These are phyloP conservation scores for Yamadazyma aaseri DNA, from an alignment of 1,139 yeast genomes.

Conservation along the genomic window DNA sequence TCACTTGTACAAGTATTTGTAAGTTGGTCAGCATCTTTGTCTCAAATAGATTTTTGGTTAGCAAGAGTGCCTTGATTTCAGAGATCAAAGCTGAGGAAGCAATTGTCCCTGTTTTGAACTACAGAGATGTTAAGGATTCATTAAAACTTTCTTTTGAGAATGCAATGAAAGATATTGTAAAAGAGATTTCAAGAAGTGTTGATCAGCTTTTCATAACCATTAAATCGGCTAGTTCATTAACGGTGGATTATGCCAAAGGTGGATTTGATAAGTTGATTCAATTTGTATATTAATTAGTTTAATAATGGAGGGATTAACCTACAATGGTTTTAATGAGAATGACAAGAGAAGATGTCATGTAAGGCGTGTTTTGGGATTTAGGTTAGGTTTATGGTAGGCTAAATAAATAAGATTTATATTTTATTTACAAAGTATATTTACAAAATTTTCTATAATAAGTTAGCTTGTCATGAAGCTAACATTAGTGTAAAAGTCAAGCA, in stretches of 20 bases:
- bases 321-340: too few relatives aligned
- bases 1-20: slow-evolving; percentile 23
- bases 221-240: slow-evolving; percentile 19
- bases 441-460: too few relatives aligned
- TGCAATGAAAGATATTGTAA: slow-evolving; percentile 2
- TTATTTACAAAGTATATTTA: slow-evolving; percentile 6
- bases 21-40: slow-evolving; percentile 4
- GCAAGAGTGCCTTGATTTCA: neutral
- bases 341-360: too few relatives aligned
- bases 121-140: slow-evolving; percentile 4
- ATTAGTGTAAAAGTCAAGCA: slow-evolving; percentile 75
- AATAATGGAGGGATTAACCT: too few relatives aligned
- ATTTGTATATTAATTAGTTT: slow-evolving; percentile 6
- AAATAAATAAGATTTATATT: neutral
- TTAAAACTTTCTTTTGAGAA: slow-evolving; percentile 1
- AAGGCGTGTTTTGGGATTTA: neutral
- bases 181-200: slow-evolving; percentile 7
- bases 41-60: slow-evolving; percentile 2
- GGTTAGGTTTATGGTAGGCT: neutral
- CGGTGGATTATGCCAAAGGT: slow-evolving; percentile 22
- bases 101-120: neutral
- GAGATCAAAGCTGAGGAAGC: slow-evolving; percentile 3
- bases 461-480: slow-evolving; percentile 67
- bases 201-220: slow-evolving; percentile 8
- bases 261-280: slow-evolving; percentile 28